These are phyloP conservation scores for Coniochaeta sp. DNA, from an alignment of 2,329 filamentous ascomycete species.

Conservation along the genomic window DNA sequence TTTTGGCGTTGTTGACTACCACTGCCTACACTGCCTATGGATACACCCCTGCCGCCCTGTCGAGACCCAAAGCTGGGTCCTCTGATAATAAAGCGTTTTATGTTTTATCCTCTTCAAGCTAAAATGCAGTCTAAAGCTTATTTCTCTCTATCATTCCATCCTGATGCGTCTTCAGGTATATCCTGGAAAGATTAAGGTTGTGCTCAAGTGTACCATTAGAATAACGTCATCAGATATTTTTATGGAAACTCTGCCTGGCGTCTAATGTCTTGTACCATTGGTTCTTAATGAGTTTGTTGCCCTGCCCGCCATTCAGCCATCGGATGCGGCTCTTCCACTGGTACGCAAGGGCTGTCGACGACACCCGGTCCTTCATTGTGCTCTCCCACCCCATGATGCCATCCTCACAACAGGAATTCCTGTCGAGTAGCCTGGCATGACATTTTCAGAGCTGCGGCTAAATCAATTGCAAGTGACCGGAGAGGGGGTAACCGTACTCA, in stretches of 20 bases:
- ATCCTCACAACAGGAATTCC: not conserved
- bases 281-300: not conserved
- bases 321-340: not conserved
- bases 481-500: slow-evolving; percentile 7
- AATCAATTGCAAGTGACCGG: slow-evolving; percentile 13
- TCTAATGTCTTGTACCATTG: not conserved
- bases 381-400: not conserved
- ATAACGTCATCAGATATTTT: not conserved
- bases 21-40: not conserved
- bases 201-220: not conserved
- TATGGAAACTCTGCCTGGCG: not conserved
- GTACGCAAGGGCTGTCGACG: not conserved
- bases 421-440: not conserved
- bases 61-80: not conserved
- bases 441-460: slow-evolving; percentile 9
- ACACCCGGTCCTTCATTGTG: not conserved
- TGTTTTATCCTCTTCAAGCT: not conserved
- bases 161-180: not conserved
- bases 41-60: not conserved
- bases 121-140: not conserved
- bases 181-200: not conserved
- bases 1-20: not conserved
- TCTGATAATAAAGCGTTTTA: not conserved
- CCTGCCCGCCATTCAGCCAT: not conserved
- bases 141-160: not conserved